A percentile compares a stretch with the other conserved stretches of the same genome.
These are phyloP conservation scores for Dicorynia guianensis DNA, from an alignment of 306 rosid species.

Conservation along the genomic window DNA sequence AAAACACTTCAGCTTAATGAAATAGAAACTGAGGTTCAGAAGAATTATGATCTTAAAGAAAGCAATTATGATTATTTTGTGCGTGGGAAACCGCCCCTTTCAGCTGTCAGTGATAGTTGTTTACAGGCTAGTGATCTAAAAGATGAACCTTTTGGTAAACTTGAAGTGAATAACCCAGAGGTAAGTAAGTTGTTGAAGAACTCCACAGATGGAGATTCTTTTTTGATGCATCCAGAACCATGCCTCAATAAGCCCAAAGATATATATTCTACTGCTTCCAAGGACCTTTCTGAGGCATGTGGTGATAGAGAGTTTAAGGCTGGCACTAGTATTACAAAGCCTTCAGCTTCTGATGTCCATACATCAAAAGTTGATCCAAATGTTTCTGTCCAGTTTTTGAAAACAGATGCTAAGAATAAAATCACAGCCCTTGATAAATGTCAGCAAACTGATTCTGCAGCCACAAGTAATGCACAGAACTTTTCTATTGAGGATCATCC, in stretches of 20 bases:
- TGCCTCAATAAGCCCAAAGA: constrained; percentile 37
- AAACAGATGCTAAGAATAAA: constrained; percentile 34
- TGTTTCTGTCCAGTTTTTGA: constrained; percentile 31
- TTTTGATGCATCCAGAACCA: constrained; percentile 33
- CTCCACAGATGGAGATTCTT: constrained; percentile 36
- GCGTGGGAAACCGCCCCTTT: constrained; percentile 45
- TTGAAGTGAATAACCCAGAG: constrained; percentile 34
- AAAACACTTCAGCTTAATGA: constrained; percentile 34
- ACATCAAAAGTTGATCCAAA: constrained; percentile 15
- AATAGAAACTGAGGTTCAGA: constrained; percentile 43
- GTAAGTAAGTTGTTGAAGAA: constrained; percentile 24
- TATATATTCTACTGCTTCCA: constrained; percentile 42
- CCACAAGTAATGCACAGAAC: constrained; percentile 45
- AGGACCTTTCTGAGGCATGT: constrained; percentile 32
- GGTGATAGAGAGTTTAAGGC: constrained; percentile 28
- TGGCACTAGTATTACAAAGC: constrained; percentile 28
- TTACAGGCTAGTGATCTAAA: constrained; percentile 36
- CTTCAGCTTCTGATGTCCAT: constrained; percentile 40
- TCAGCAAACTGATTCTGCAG: constrained; percentile 38
- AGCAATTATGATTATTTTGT: constrained; percentile 44
- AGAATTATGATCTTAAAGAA: constrained; percentile 41
- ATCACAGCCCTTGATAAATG: constrained; percentile 39
- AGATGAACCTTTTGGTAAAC: constrained; percentile 46
- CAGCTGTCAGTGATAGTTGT: constrained; percentile 41
- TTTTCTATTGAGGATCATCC: constrained; percentile 37